A percentile compares a stretch with the other conserved stretches of the same genome.
Conservation (phyloP, 148 eudicot genomes). For the Rhododendron kiyosumense region DNA sequence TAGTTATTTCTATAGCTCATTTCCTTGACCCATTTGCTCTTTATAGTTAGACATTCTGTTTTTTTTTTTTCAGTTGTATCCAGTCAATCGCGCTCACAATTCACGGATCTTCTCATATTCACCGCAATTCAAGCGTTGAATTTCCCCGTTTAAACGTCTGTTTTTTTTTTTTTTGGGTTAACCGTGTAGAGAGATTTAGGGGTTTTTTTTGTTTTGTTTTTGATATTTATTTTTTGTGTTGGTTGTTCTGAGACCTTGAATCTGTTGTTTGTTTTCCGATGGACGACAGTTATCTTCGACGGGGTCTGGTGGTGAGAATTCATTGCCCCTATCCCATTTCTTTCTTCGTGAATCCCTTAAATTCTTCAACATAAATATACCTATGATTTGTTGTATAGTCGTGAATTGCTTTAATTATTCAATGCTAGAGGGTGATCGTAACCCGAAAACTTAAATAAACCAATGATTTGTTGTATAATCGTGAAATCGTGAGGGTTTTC, state of each 20-base stretch:
- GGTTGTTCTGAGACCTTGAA: constrained; percentile 4
- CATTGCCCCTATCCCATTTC: not conserved
- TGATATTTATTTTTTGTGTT: not conserved
- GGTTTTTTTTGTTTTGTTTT: not conserved
- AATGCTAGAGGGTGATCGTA: too few relatives aligned
- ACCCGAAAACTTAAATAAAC: not conserved
- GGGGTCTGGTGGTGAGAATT: constrained; percentile 42
- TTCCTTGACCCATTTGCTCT: not conserved
- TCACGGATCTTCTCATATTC: not conserved
- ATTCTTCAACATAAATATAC: not conserved
- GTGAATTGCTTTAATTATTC: not conserved
- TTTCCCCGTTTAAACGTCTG: not conserved
- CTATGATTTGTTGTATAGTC: not conserved
- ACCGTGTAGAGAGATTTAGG: not conserved
- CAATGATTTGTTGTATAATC: not conserved
- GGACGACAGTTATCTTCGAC: constrained; percentile 31
- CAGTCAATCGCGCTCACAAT: not conserved
- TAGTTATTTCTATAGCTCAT: not conserved
- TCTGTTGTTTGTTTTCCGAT: constrained; percentile 20
- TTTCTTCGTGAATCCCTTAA: not conserved
- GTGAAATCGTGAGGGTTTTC: not conserved
- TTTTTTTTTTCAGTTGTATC: not conserved
- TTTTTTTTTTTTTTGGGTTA: not conserved
- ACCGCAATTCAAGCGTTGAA: not conserved
- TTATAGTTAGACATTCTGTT: not conserved